A percentile compares a stretch with the other conserved stretches of the same genome.
phyloP scores from a whole-genome alignment of 805 yeast species.

The Myxozyma geophila region DNA sequence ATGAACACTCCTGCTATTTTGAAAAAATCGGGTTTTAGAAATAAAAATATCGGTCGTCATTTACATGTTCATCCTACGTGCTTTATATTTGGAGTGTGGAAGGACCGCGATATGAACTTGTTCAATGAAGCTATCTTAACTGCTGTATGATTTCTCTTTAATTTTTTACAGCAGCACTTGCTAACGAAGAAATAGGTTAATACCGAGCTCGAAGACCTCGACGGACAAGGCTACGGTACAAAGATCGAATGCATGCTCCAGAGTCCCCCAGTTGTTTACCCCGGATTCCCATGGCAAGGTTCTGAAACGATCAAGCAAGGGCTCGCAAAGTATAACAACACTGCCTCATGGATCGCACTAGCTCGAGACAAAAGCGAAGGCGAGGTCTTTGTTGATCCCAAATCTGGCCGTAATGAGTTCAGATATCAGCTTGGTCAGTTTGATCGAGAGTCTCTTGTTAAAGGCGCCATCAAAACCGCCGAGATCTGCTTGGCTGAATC shows the following conservation, averaged over 20 bases:
- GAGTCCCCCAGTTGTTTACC: conserved; percentile 50
- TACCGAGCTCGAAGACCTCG: conserved; percentile 53
- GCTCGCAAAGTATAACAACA: conserved; percentile 48
- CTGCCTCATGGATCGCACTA: conserved; percentile 51
- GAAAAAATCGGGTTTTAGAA: conserved; percentile 55
- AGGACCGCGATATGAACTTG: conserved; percentile 48
- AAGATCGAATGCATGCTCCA: conserved; percentile 56
- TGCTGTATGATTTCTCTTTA: conserved; percentile 46
- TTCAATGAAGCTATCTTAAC: conserved; percentile 56
- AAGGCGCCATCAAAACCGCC: conserved; percentile 15
- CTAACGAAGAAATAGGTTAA: conserved; percentile 10
- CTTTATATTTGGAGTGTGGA: conserved; percentile 50
- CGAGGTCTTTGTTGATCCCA: conserved; percentile 45
- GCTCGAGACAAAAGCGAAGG: conserved; percentile 56
- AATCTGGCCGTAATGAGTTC: conserved; percentile 45
- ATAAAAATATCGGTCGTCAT: conserved; percentile 56
- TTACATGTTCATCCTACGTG: conserved; percentile 59
- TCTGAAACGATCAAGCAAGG: conserved; percentile 47
- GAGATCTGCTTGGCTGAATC: conserved; percentile 17
- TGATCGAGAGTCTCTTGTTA: conserved; percentile 45
- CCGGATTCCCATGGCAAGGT: conserved; percentile 52
- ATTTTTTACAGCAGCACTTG: background rate
- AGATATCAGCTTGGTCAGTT: conserved; percentile 50
- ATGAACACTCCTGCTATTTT: conserved; percentile 56
- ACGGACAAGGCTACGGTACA: conserved; percentile 59